Base-by-base conservation (phyloP, 2,329 filamentous ascomycete species). In the Aspergillus spinulosporus region DNA sequence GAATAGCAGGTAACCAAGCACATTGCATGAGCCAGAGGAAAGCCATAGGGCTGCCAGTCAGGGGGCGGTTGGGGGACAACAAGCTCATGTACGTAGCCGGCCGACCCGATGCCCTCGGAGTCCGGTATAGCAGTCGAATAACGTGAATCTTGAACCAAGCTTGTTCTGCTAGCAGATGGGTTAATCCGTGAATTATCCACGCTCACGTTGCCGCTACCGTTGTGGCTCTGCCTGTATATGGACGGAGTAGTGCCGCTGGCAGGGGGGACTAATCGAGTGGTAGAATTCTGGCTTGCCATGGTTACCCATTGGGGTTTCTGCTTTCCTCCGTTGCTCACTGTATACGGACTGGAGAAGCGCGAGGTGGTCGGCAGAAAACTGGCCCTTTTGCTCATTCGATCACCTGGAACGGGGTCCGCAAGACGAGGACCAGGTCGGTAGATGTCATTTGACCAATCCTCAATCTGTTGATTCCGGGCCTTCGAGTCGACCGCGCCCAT, bases 391-490 rank as follows among this genome's bases (percentile, higher is more conserved):
- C 83, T 91, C 54, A 79, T 81, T 51, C 89, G 84, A 61, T 93
- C 91, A 12, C 82, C 80, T 67, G 84, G 88, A 57, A 84, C 83
- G 42, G 88, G 78, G 66, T 96, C 94, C 3, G 88, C 84, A 61
- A 97, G 81, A 63, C 92, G 89, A 53, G 88, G 87, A 26, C 92
- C 91, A 3, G 93, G 89, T 43, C 92, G 89, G 74, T 99, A 97
- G 66, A 99, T 99, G 69, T 99, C 94, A 62, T 97, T 90, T 11
- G 88, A 88, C 94, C 94, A 99, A 67, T 97, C 93, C 73, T 99
- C 94, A 62, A 99, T 99, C 76, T 97, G 92, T 65, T 88, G 86
- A 64, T 92, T 88, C 57, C 94, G 87, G 76, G 92, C 88, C 72
- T 93, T 92, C 62, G 87, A 85, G 71, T 94, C 85, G 4, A 52